A percentile compares a stretch with the other conserved stretches of the same genome.
Evolutionary conservation across 1,284 basidiomycete genomes (phyloP).

Genomic region (Ganoderma meredithae): DNA sequence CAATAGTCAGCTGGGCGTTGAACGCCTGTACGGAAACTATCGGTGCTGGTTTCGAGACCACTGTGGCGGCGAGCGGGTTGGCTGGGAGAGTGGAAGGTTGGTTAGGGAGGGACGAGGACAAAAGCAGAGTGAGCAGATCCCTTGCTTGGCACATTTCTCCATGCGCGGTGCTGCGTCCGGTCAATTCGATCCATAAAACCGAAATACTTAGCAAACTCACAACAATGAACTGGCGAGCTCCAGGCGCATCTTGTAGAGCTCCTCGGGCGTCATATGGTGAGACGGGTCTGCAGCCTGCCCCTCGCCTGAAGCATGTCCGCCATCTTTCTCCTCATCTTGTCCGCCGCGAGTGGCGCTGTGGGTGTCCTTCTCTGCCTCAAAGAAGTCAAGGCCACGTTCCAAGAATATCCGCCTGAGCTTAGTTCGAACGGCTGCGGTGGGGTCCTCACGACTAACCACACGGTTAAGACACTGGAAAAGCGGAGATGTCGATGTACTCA

Average conservation of each 20-base stretch:
- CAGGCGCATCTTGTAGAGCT: constrained; percentile 73
- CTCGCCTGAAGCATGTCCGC: constrained; percentile 38
- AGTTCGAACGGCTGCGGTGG: constrained; percentile 60
- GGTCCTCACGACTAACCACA: constrained; percentile 56
- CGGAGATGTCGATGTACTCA: constrained; percentile 44
- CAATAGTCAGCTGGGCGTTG: constrained; percentile 74
- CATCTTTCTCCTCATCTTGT: constrained; percentile 39
- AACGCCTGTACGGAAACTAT: constrained; percentile 77
- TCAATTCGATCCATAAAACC: constrained; percentile 27
- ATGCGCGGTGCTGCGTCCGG: constrained; percentile 62
- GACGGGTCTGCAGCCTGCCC: constrained; percentile 43
- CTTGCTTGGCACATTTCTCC: constrained; percentile 81
- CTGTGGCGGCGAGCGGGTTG: constrained; percentile 64
- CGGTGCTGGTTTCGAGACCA: constrained; percentile 67
- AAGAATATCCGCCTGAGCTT: constrained; percentile 73
- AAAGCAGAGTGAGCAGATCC: constrained; percentile 65
- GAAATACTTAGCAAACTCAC: constrained; percentile 52
- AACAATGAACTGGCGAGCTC: constrained; percentile 74
- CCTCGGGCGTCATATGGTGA: constrained; percentile 70
- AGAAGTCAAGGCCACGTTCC: constrained; percentile 78
- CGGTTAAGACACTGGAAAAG: constrained; percentile 9
- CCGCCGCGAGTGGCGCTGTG: constrained; percentile 29
- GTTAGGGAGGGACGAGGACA: constrained; percentile 24
- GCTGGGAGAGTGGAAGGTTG: constrained; percentile 40
- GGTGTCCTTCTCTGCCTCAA: constrained; percentile 58